phyloP scores from a whole-genome alignment of 2,329 filamentous ascomycete genomes.

The Aureobasidium pullulans region DNA sequence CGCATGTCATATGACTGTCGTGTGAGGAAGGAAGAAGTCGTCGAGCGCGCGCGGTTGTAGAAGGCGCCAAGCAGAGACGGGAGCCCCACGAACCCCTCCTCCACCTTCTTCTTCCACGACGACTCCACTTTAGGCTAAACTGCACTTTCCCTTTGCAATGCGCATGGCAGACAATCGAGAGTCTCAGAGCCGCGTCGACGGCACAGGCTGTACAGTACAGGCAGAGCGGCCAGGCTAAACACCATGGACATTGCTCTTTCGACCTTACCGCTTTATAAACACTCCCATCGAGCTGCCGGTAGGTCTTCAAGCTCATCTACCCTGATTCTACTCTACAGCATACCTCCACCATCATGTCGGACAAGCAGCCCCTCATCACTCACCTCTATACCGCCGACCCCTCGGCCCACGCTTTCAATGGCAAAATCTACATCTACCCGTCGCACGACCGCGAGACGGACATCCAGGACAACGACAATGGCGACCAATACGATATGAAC shows the following conservation, averaged over 20 bases:
- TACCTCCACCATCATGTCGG: conserved; percentile 1
- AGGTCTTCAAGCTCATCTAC: neutral
- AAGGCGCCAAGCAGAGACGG: neutral
- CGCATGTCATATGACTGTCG: too few relatives aligned
- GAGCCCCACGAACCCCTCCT: neutral
- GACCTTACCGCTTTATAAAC: conserved; percentile 6
- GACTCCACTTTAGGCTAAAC: neutral
- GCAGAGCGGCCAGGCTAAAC: neutral
- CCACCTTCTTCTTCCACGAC: neutral
- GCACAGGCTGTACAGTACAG: conserved; percentile 6
- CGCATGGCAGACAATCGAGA: neutral
- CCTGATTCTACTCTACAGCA: neutral
- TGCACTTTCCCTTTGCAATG: neutral
- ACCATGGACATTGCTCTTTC: neutral
- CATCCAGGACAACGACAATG: conserved; percentile 73
- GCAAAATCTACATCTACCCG: conserved; percentile 69
- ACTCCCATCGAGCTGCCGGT: neutral
- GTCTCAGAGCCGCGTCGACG: neutral
- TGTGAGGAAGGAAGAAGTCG: neutral
- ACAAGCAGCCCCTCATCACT: conserved; percentile 48
- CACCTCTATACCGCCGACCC: conserved; percentile 74
- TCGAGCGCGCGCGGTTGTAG: neutral
- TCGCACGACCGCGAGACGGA: conserved; percentile 72
- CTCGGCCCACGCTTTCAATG: conserved; percentile 72
- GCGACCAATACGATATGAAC: conserved; percentile 76